Evolutionary conservation across 768 basidiomycete species (phyloP).

Genomic region (Russula lepida): DNA sequence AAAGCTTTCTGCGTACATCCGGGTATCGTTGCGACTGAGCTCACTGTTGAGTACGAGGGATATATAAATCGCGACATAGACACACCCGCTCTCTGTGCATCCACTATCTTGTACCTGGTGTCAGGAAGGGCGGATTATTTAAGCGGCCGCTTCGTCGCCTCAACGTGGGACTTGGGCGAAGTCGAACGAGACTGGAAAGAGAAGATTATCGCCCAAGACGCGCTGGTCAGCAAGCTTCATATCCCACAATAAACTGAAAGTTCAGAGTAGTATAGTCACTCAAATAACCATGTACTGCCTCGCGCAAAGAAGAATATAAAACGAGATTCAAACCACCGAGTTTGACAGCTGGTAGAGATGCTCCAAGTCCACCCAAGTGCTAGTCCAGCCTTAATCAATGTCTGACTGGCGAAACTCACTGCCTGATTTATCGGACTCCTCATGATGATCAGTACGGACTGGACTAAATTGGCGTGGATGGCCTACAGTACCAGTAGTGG

Average conservation of each 20-base stretch:
- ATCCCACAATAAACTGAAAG: neutral
- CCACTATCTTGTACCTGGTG: neutral
- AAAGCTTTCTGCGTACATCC: neutral
- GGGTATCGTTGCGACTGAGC: neutral
- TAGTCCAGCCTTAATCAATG: too few relatives aligned
- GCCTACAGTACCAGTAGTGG: too few relatives aligned
- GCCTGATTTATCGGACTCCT: too few relatives aligned
- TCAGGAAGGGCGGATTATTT: conserved; percentile 4
- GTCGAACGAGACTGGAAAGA: conserved; percentile 12
- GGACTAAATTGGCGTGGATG: too few relatives aligned
- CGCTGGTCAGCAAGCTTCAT: conserved; percentile 2
- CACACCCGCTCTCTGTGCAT: neutral
- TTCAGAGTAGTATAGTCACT: neutral
- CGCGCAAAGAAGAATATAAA: neutral
- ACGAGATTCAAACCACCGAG: neutral
- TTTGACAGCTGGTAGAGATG: neutral
- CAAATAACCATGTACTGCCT: neutral
- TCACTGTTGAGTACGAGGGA: neutral
- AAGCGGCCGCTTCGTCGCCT: conserved; percentile 3
- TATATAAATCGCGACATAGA: neutral
- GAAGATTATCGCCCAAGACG: neutral
- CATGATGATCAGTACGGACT: too few relatives aligned
- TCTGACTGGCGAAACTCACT: too few relatives aligned
- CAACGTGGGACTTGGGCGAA: conserved; percentile 13
- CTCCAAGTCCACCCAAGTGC: too few relatives aligned